Conservation (phyloP, 176 grass and related monocot species). For the Oryza nivara region DNA sequence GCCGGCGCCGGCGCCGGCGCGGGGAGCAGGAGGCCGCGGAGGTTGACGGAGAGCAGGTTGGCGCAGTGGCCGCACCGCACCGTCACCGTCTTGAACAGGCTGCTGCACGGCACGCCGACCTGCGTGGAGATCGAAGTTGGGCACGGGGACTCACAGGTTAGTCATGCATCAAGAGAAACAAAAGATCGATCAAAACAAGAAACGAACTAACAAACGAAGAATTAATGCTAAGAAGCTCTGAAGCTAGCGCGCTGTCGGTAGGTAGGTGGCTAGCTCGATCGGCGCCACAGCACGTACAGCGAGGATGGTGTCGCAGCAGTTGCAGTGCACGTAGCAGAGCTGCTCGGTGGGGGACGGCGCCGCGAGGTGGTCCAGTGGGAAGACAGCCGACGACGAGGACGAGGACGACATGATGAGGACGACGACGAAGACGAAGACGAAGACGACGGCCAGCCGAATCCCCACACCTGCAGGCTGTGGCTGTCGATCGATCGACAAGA, state of each 20-base stretch:
- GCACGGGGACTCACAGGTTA: background rate
- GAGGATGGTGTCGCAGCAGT: conserved; percentile 97
- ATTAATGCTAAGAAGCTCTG: background rate
- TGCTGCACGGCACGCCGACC: conserved; percentile 94
- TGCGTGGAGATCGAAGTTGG: conserved; percentile 14
- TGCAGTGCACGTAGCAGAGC: conserved; percentile 99
- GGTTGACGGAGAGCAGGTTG: conserved; percentile 95
- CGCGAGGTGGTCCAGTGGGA: conserved; percentile 86
- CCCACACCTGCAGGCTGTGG: background rate
- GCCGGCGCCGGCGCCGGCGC: conserved; percentile 28
- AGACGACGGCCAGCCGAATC: background rate
- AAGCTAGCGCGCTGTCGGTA: conserved; percentile 20
- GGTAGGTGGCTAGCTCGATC: conserved; percentile 27
- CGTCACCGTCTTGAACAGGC: conserved; percentile 96
- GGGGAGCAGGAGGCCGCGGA: conserved; percentile 72
- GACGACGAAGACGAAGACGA: background rate
- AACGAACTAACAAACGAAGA: background rate
- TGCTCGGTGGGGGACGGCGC: conserved; percentile 77
- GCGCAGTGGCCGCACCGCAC: conserved; percentile 94
- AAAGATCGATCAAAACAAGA: background rate
- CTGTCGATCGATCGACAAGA: background rate
- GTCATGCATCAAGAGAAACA: background rate
- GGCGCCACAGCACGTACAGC: conserved; percentile 58
- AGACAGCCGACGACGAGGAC: conserved; percentile 77
- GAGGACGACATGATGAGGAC: conserved; percentile 52